phyloP scores from a whole-genome alignment of 2,329 filamentous ascomycete species.

The Plectosphaerella sp. region DNA sequence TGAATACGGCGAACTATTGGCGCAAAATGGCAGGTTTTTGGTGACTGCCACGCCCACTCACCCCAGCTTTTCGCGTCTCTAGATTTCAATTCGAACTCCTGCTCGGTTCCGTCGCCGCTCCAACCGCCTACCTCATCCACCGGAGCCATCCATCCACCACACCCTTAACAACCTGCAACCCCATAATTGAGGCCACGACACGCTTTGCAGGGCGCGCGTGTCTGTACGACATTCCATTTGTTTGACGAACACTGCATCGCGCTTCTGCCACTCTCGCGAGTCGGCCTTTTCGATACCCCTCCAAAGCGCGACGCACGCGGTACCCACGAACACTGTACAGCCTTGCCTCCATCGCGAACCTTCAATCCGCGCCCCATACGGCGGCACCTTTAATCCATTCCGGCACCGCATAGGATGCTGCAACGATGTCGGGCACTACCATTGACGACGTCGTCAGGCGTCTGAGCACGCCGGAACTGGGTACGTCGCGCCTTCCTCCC shows the following conservation, averaged over 20 bases:
- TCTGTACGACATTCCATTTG: neutral
- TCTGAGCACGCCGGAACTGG: constrained; percentile 51
- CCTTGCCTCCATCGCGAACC: neutral
- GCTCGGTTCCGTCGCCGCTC: constrained; percentile 9
- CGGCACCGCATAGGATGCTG: neutral
- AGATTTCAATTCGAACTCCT: constrained; percentile 26
- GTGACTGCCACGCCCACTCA: constrained; percentile 20
- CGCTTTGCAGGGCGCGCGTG: neutral
- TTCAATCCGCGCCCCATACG: neutral
- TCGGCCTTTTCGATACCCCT: constrained; percentile 5
- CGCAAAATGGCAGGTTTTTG: constrained; percentile 30
- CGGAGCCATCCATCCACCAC: neutral
- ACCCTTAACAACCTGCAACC: neutral
- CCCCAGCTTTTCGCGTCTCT: constrained; percentile 30
- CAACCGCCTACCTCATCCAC: too few species aligned
- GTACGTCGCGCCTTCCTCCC: constrained; percentile 28
- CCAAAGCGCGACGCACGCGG: neutral
- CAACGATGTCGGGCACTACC: constrained; percentile 52
- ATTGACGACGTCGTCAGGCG: constrained; percentile 62
- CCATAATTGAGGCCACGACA: neutral
- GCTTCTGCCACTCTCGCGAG: constrained; percentile 2
- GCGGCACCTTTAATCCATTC: neutral
- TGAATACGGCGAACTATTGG: constrained; percentile 29
- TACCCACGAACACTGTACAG: neutral
- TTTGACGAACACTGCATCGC: neutral